Percentiles rank a stretch among this genome's conserved stretches.
phyloP scores from a whole-genome alignment of 139 green algal genomes.

The Raphidocelis subcapitata region DNA sequence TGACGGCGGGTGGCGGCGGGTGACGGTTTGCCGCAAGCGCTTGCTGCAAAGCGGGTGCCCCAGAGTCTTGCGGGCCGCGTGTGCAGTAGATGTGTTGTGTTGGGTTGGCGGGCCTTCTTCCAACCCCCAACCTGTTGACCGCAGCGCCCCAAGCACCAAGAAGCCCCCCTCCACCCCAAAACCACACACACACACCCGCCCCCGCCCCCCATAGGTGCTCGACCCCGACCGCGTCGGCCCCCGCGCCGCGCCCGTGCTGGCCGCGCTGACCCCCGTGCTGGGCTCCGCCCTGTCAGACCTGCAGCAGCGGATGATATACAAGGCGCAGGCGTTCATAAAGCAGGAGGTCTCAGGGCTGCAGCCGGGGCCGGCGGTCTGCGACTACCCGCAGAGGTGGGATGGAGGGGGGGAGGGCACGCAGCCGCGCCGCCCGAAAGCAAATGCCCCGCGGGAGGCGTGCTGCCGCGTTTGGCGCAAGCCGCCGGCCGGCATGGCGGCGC shows the following conservation, averaged over 20 bases:
- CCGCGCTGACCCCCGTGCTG: constrained; percentile 78
- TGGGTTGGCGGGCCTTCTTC: too few relatives aligned
- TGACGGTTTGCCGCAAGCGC: too few relatives aligned
- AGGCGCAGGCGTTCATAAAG: constrained; percentile 76
- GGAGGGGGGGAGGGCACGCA: not conserved
- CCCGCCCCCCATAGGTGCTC: constrained; percentile 81
- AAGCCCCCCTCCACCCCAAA: too few relatives aligned
- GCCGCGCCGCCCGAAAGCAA: not conserved
- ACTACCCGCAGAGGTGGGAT: not conserved
- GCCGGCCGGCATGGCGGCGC: too few relatives aligned
- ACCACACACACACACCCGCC: too few relatives aligned
- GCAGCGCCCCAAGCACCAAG: too few relatives aligned
- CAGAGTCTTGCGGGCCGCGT: too few relatives aligned
- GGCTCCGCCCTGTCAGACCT: constrained; percentile 82
- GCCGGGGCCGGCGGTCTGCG: not conserved
- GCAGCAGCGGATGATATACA: constrained; percentile 89
- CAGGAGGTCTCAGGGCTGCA: constrained; percentile 64
- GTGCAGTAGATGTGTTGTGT: too few relatives aligned
- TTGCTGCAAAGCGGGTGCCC: not conserved
- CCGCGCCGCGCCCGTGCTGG: constrained; percentile 49
- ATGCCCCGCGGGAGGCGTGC: too few relatives aligned
- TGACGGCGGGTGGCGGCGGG: too few relatives aligned
- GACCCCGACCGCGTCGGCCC: constrained; percentile 71
- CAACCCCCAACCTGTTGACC: too few relatives aligned
- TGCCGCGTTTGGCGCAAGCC: too few relatives aligned